These are phyloP conservation scores for Oidiodendron maius DNA, from an alignment of 495 filamentous ascomycete genomes.

Conservation along the genomic window DNA sequence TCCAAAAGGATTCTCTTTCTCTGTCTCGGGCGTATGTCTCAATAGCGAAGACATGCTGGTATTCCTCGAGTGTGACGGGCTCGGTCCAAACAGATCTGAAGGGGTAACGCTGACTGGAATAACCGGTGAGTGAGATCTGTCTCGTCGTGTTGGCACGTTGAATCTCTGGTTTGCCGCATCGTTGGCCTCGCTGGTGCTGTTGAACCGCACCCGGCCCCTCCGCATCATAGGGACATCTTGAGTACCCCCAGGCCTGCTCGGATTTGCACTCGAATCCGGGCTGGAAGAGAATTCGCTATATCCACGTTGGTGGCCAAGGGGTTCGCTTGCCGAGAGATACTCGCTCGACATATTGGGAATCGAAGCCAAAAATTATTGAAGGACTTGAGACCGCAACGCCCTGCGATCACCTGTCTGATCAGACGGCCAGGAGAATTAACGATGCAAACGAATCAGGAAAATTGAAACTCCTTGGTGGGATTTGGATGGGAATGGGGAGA, in stretches of 20 bases:
- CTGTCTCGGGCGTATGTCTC: slow-evolving; percentile 13
- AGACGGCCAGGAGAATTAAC: too few relatives aligned
- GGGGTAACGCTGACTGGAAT: slow-evolving; percentile 7
- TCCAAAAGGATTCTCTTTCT: slow-evolving; percentile 16
- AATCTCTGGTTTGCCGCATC: slow-evolving; percentile 16
- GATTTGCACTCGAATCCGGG: slow-evolving; percentile 12
- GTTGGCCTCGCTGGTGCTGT: slow-evolving; percentile 20
- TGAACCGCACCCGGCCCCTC: slow-evolving; percentile 18
- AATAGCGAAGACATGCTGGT: slow-evolving; percentile 8
- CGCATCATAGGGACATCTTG: slow-evolving; percentile 1
- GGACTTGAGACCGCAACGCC: too few relatives aligned
- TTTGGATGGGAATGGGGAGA: too few relatives aligned
- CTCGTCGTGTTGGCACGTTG: slow-evolving; percentile 2
- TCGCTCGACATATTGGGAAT: slow-evolving; percentile 13
- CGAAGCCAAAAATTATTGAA: too few relatives aligned
- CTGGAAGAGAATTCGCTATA: slow-evolving; percentile 5
- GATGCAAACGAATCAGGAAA: too few relatives aligned
- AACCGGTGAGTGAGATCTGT: slow-evolving; percentile 2
- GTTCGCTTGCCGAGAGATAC: slow-evolving; percentile 8
- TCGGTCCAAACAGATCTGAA: background rate
- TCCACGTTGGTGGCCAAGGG: background rate
- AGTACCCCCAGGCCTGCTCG: slow-evolving; percentile 13
- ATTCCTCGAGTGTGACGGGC: slow-evolving; percentile 13
- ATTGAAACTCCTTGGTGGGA: too few relatives aligned
- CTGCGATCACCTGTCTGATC: too few relatives aligned